Conservation (phyloP, 2,329 filamentous ascomycete species). For the Cucurbitaria berberidis region DNA sequence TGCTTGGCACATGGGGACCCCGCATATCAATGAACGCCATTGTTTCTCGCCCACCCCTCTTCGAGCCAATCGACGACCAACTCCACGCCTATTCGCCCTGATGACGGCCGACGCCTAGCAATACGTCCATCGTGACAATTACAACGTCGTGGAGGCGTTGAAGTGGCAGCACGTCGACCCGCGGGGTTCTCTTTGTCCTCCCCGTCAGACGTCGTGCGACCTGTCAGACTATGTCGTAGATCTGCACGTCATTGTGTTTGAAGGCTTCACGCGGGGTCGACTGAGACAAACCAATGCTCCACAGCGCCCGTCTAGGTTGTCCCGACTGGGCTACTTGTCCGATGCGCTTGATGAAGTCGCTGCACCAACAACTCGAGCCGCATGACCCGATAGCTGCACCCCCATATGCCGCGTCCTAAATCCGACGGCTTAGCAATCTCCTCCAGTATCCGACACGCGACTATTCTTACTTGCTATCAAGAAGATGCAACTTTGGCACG, state of each 20-base stretch:
- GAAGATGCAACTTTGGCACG: background rate
- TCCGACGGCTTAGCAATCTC: constrained; percentile 3
- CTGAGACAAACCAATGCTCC: constrained; percentile 6
- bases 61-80: constrained; percentile 18
- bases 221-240: constrained; percentile 2
- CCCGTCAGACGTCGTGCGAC: constrained; percentile 8
- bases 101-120: constrained; percentile 12
- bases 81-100: constrained; percentile 6
- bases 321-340: constrained; percentile 16
- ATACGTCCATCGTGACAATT: constrained; percentile 6
- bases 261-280: constrained; percentile 18
- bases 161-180: constrained; percentile 7
- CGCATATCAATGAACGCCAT: constrained; percentile 25
- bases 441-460: background rate
- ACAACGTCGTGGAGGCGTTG: constrained; percentile 10
- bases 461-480: too few species aligned
- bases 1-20: constrained; percentile 40
- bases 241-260: background rate
- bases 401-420: background rate
- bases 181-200: constrained; percentile 13
- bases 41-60: constrained; percentile 15
- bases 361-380: constrained; percentile 1
- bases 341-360: background rate
- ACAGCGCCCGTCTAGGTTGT: constrained; percentile 12
- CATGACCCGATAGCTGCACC: background rate